Percentiles rank a stretch among this genome's conserved stretches.
Evolutionary conservation across 2,329 filamentous ascomycete genomes (phyloP).

Genomic region (Xylariomycetidae sp.): DNA sequence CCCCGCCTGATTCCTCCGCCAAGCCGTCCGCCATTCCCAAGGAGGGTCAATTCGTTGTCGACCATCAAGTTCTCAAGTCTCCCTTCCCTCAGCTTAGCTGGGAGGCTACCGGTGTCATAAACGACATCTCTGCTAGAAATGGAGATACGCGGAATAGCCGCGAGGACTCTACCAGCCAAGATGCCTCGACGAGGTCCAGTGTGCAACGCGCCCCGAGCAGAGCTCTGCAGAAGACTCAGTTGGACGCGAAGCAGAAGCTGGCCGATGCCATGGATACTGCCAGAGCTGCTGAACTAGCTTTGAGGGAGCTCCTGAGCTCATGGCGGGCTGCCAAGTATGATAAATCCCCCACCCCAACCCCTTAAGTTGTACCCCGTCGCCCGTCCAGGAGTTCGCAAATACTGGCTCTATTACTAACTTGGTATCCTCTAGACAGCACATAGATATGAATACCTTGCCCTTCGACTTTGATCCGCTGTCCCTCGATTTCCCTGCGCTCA

Average conservation of each 20-base stretch:
- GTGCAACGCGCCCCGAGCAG: slow-evolving; percentile 42
- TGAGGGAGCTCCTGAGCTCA: slow-evolving; percentile 77
- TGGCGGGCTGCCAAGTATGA: slow-evolving; percentile 72
- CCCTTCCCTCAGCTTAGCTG: slow-evolving; percentile 59
- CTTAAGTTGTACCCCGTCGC: too few species aligned
- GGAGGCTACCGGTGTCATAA: slow-evolving; percentile 75
- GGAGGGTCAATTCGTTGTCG: slow-evolving; percentile 38
- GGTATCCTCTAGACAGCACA: slow-evolving; percentile 41
- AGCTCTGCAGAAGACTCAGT: slow-evolving; percentile 53
- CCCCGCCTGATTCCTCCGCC: slow-evolving; percentile 33
- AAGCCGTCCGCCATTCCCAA: slow-evolving; percentile 36
- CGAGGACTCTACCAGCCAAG: slow-evolving; percentile 28
- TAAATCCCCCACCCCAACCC: too few species aligned
- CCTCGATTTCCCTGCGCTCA: slow-evolving; percentile 81
- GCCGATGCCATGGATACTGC: slow-evolving; percentile 74
- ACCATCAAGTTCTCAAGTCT: slow-evolving; percentile 50
- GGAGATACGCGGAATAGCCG: slow-evolving; percentile 37
- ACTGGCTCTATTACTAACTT: slow-evolving; percentile 13
- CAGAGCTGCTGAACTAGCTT: slow-evolving; percentile 75
- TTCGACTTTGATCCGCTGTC: slow-evolving; percentile 82
- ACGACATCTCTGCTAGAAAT: slow-evolving; percentile 57
- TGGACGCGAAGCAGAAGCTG: slow-evolving; percentile 59
- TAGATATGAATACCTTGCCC: slow-evolving; percentile 51
- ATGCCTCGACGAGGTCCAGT: slow-evolving; percentile 30
- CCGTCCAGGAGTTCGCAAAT: too few species aligned